A percentile compares a stretch with the other conserved stretches of the same genome.
Conservation (phyloP, 371 early-diverging fungal genomes). For the Chytridiales sp. region DNA sequence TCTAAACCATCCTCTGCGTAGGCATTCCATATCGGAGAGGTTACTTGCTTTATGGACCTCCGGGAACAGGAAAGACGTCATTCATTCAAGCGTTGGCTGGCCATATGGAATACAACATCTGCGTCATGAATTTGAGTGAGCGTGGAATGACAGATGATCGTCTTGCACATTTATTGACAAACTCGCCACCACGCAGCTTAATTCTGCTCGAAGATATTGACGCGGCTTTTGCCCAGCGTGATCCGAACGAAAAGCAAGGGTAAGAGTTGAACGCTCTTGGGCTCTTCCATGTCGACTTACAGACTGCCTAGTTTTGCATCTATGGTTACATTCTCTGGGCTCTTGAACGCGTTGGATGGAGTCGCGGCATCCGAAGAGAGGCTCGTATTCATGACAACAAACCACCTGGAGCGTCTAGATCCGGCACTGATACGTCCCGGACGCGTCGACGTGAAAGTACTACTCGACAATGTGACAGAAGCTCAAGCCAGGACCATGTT, state of each 20-base stretch:
- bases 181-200: constrained; percentile 93
- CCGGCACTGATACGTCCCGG: constrained; percentile 98
- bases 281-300: constrained; percentile 31
- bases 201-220: constrained; percentile 99
- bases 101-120: constrained; percentile 95
- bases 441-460: constrained; percentile 92
- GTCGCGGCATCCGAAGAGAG: constrained; percentile 98
- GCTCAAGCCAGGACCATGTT: constrained; percentile 83
- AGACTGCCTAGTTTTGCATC: constrained; percentile 70
- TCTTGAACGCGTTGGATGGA: constrained; percentile 99
- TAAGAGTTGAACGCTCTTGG: constrained; percentile 27
- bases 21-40: constrained; percentile 97
- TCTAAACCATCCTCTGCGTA: constrained; percentile 20
- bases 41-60: constrained; percentile 97
- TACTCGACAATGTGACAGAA: constrained; percentile 81
- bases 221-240: constrained; percentile 82
- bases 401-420: constrained; percentile 95
- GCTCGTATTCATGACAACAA: constrained; percentile 99
- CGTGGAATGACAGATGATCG: constrained; percentile 88
- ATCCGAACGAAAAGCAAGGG: constrained; percentile 57
- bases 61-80: constrained; percentile 98
- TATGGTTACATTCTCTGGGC: constrained; percentile 97
- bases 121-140: constrained; percentile 91
- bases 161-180: constrained; percentile 87
- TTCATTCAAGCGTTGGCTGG: constrained; percentile 99